Evolutionary conservation across 1,139 yeast species (phyloP).

Genomic region (Protomyces pachydermus): DNA sequence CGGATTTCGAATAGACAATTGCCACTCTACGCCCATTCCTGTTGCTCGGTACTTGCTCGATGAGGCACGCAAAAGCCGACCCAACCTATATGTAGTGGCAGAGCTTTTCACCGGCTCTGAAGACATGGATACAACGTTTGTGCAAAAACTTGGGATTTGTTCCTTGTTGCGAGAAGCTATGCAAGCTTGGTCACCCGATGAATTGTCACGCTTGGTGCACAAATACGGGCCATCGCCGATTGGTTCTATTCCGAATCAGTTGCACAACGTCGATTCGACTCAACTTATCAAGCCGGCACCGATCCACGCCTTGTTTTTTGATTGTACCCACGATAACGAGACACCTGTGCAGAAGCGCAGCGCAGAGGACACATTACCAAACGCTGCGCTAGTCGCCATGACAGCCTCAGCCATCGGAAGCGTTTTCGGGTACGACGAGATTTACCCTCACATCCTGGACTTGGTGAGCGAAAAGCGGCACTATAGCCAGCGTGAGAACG

Average conservation of each 20-base stretch:
- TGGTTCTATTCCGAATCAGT: constrained; percentile 56
- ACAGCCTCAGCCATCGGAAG: constrained; percentile 94
- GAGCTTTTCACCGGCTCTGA: constrained; percentile 92
- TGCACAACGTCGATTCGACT: constrained; percentile 32
- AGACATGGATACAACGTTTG: constrained; percentile 80
- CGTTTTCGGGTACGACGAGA: constrained; percentile 89
- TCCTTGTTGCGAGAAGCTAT: constrained; percentile 91
- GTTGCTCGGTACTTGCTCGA: constrained; percentile 87
- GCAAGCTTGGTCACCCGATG: constrained; percentile 90
- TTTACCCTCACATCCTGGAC: constrained; percentile 73
- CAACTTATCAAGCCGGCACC: constrained; percentile 51
- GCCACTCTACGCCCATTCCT: constrained; percentile 92
- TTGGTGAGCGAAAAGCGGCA: constrained; percentile 72
- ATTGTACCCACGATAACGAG: constrained; percentile 94
- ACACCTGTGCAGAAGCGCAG: constrained; percentile 85
- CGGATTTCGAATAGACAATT: constrained; percentile 90
- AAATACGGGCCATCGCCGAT: constrained; percentile 93
- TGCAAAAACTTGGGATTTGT: constrained; percentile 81
- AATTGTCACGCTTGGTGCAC: constrained; percentile 79
- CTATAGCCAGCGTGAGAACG: constrained; percentile 55
- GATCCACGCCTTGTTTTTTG: constrained; percentile 95
- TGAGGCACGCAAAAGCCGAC: constrained; percentile 78
- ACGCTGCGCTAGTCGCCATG: constrained; percentile 88
- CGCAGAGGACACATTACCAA: constrained; percentile 88
- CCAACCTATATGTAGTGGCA: constrained; percentile 86